Percentiles rank a stretch among this genome's conserved stretches.
Evolutionary conservation across 805 yeast genomes (phyloP).

Genomic region (Candida incommunis): DNA sequence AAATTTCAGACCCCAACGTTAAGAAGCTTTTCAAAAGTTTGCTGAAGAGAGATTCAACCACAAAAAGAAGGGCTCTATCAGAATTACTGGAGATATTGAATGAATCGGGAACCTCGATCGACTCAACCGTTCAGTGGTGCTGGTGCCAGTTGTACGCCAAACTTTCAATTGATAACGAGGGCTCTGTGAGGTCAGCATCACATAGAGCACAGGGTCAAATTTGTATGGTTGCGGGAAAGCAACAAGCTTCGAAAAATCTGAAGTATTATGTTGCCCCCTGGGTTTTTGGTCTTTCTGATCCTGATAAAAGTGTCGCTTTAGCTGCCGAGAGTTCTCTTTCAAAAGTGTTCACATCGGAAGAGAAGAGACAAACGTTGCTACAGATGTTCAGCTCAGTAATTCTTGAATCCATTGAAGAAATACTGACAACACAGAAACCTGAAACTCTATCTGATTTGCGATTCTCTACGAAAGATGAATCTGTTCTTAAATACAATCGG

Average conservation of each 20-base stretch:
- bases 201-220: slow-evolving; percentile 53
- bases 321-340: slow-evolving; percentile 34
- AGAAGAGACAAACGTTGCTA: not conserved
- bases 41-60: slow-evolving; percentile 66
- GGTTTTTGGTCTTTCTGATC: slow-evolving; percentile 57
- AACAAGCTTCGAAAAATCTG: slow-evolving; percentile 43
- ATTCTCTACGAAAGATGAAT: not conserved
- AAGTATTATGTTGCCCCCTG: slow-evolving; percentile 62
- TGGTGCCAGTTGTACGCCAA: slow-evolving; percentile 69
- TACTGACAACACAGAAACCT: not conserved
- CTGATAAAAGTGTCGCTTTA: slow-evolving; percentile 45
- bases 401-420: not conserved
- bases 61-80: slow-evolving; percentile 63
- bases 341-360: slow-evolving; percentile 29
- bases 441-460: not conserved
- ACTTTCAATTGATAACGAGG: slow-evolving; percentile 56
- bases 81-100: slow-evolving; percentile 33
- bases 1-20: slow-evolving; percentile 32
- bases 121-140: slow-evolving; percentile 51
- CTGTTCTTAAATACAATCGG: not conserved
- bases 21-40: slow-evolving; percentile 61
- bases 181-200: slow-evolving; percentile 42
- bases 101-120: slow-evolving; percentile 21
- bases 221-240: slow-evolving; percentile 36
- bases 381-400: not conserved